A percentile compares a stretch with the other conserved stretches of the same genome.
phyloP scores from a whole-genome alignment of 73 alveolate species.

The Tetrahymena malaccensis region DNA sequence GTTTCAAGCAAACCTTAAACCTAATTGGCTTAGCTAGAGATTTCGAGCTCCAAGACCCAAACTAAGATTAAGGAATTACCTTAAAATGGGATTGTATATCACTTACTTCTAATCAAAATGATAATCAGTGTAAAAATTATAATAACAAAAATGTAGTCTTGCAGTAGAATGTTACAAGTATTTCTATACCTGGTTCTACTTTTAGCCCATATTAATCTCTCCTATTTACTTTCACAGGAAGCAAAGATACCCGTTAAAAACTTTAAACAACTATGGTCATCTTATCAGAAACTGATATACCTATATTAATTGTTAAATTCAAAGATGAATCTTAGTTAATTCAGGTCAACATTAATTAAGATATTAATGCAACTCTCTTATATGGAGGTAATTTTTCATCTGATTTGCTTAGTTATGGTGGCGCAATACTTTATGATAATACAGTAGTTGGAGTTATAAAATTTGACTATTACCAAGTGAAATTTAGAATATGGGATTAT shows the following conservation, averaged over 20 bases:
- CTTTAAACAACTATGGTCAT: background rate
- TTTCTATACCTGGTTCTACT: background rate
- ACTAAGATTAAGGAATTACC: too few relatives aligned
- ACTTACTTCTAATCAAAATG: too few relatives aligned
- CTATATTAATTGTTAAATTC: background rate
- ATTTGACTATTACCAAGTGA: background rate
- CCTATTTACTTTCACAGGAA: background rate
- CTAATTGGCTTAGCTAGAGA: too few relatives aligned
- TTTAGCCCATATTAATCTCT: background rate
- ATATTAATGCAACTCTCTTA: background rate
- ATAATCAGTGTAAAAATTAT: too few relatives aligned
- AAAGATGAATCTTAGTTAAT: background rate
- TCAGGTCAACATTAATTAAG: background rate
- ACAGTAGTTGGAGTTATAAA: background rate
- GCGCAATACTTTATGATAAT: background rate
- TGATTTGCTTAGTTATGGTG: background rate
- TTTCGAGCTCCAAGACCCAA: too few relatives aligned
- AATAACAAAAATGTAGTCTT: background rate
- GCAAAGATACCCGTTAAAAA: background rate
- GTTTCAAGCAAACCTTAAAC: too few relatives aligned
- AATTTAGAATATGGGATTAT: background rate
- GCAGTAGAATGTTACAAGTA: background rate
- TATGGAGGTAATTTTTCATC: background rate
- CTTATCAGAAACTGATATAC: background rate
- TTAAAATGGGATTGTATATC: too few relatives aligned